These are phyloP conservation scores for Boletus smithii DNA, from an alignment of 1,284 basidiomycete species.

Conservation along the genomic window DNA sequence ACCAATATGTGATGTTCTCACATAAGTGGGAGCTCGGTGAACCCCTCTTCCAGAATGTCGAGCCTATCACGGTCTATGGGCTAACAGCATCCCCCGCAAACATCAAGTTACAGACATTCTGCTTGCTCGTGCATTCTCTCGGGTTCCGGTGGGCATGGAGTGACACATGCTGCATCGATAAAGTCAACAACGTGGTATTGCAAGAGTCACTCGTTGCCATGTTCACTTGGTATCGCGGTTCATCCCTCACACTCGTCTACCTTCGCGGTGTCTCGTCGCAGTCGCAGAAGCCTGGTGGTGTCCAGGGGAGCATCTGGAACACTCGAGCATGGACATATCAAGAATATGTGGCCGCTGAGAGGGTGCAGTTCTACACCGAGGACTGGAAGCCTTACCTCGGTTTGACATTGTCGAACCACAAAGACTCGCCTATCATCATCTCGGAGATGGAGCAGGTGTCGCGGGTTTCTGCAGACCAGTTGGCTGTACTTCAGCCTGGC, in stretches of 20 bases:
- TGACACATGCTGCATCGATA: too few relatives aligned
- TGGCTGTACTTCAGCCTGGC: slow-evolving; percentile 6
- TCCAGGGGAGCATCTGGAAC: not conserved
- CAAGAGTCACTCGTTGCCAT: slow-evolving; percentile 13
- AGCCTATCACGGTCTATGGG: not conserved
- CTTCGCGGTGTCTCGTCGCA: not conserved
- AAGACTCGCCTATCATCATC: slow-evolving; percentile 3
- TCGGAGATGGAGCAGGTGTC: slow-evolving; percentile 5
- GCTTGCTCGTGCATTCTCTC: not conserved
- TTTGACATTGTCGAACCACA: slow-evolving; percentile 8
- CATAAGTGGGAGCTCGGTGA: slow-evolving; percentile 13
- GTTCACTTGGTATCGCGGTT: slow-evolving; percentile 12
- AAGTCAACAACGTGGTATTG: not conserved
- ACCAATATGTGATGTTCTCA: slow-evolving; percentile 11
- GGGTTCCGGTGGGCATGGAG: slow-evolving; percentile 8
- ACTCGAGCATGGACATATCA: slow-evolving; percentile 13
- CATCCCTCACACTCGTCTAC: slow-evolving; percentile 10
- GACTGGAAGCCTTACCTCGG: slow-evolving; percentile 18
- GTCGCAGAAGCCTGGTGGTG: not conserved
- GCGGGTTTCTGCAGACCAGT: not conserved
- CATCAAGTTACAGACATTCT: slow-evolving; percentile 6
- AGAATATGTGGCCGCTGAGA: slow-evolving; percentile 7
- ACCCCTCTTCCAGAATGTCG: slow-evolving; percentile 5
- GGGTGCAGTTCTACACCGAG: slow-evolving; percentile 9
- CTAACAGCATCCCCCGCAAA: not conserved